Evolutionary conservation across 139 green algal species (phyloP), one percentile per base, ranked within the genome.

Genomic region (Picochlorum sp.): DNA sequence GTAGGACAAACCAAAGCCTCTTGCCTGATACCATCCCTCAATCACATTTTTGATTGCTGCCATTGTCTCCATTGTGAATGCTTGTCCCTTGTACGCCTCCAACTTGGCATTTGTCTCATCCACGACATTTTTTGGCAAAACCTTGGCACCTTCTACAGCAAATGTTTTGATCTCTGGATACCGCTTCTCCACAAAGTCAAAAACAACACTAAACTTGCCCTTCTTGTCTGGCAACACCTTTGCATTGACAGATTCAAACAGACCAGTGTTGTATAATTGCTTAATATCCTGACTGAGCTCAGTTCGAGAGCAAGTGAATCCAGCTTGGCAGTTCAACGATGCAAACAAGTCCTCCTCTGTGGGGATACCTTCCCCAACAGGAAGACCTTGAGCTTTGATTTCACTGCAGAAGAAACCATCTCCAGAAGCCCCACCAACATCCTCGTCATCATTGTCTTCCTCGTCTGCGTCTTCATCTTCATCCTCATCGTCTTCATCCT

Each of bases 21-120:
- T 79, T 14, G 85, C 67, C 13, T 81, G 71, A 66, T 94, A 94
- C 78, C 83, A 90, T 38, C 81, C 75, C 56, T 91, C 85, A 20
- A 94, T 73, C 38, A 79, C 74, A 52, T 85, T 81, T 51, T 80
- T 81, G 67, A 85, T 79, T 28, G 41, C 31, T 7, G 69, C 72
- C 63, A 86, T 72, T 21, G 67, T 75, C 59, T 69, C 31, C 60
- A 86, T 74, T 49, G 50, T 71, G 37, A 73, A 75, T 47, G 74
- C 63, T 13, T 72, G 57, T 2, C 49, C 58, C 34, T 70, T 65
- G 57, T 67, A 56, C 13, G 45, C 20, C 55, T 77, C 49, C 51
- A 73, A 70, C 45, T 85, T 69, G 54, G 55, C 15, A 3, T 54
- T 41, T 45, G 78, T 76, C 66, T 76, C 65, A 0, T 78, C 20